These are phyloP conservation scores for Rubus parviflorus DNA, from an alignment of 306 rosid species.

Conservation along the genomic window DNA sequence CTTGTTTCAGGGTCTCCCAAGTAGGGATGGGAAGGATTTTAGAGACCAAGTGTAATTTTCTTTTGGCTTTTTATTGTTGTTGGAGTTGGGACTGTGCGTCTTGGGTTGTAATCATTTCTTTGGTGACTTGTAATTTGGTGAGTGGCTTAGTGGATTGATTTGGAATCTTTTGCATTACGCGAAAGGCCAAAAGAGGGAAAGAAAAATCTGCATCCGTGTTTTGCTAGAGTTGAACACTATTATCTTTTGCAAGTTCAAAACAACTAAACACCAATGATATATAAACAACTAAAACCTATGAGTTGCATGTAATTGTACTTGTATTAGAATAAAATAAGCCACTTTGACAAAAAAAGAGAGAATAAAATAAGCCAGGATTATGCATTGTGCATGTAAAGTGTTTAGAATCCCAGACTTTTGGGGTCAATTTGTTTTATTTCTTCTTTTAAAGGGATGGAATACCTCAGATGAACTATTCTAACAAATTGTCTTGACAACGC, in stretches of 20 bases:
- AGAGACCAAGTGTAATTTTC: not conserved
- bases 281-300: not conserved
- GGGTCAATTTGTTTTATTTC: too few species aligned
- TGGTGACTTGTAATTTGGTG: conserved; percentile 5
- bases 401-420: too few species aligned
- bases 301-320: conserved; percentile 15
- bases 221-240: not conserved
- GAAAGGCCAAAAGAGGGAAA: not conserved
- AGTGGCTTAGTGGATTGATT: conserved; percentile 15
- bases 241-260: too few species aligned
- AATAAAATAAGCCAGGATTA: not conserved
- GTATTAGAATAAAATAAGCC: not conserved
- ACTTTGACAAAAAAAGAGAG: too few species aligned
- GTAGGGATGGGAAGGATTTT: not conserved
- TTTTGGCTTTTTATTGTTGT: conserved; percentile 1
- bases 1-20: conserved; percentile 9
- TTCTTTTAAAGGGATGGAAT: too few species aligned
- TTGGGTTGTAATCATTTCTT: conserved; percentile 2
- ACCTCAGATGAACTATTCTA: too few species aligned
- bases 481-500: too few species aligned
- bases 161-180: conserved; percentile 4
- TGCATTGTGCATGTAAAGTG: too few species aligned
- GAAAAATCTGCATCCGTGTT: not conserved
- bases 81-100: not conserved
- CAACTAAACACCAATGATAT: not conserved